phyloP scores from a whole-genome alignment of 1,139 yeast genomes.

The Suhomyces wounanorum region DNA sequence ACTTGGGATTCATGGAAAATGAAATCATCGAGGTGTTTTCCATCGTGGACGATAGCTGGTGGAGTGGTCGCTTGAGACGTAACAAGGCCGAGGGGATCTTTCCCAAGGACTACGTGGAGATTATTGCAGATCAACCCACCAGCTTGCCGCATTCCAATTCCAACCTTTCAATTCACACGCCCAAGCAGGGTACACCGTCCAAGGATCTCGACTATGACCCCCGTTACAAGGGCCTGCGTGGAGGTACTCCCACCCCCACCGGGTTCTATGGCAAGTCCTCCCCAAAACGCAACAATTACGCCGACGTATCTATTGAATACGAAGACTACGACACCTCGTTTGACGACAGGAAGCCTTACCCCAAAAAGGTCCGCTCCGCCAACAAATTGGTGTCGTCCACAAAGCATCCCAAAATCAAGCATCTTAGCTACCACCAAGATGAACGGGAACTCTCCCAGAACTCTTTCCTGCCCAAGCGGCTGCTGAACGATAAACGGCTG shows the following conservation, averaged over 20 bases:
- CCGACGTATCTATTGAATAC: constrained; percentile 23
- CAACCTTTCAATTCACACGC: constrained; percentile 15
- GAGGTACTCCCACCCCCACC: constrained; percentile 20
- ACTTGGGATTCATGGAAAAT: constrained; percentile 90
- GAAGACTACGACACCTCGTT: constrained; percentile 31
- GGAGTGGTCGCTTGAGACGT: constrained; percentile 80
- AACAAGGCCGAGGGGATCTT: constrained; percentile 84
- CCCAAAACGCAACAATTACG: constrained; percentile 19
- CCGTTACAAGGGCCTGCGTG: constrained; percentile 10
- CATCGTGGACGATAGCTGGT: constrained; percentile 88
- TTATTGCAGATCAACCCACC: constrained; percentile 33
- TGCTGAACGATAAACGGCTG: constrained; percentile 12
- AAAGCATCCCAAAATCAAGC: constrained; percentile 25
- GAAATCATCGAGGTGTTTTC: constrained; percentile 83
- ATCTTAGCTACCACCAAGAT: constrained; percentile 21
- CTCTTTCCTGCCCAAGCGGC: constrained; percentile 29
- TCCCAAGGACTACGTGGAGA: constrained; percentile 83
- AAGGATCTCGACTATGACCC: constrained; percentile 14
- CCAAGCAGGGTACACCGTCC: constrained; percentile 20
- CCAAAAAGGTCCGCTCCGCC: constrained; percentile 23
- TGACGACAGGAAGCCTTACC: constrained; percentile 17
- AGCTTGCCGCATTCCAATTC: constrained; percentile 18
- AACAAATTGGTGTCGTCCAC: constrained; percentile 22
- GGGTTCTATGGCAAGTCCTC: constrained; percentile 6
- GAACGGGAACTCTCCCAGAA: constrained; percentile 40